phyloP scores from a whole-genome alignment of 176 grass and related monocot species.

The bread wheat (Triticum aestivum) region DNA sequence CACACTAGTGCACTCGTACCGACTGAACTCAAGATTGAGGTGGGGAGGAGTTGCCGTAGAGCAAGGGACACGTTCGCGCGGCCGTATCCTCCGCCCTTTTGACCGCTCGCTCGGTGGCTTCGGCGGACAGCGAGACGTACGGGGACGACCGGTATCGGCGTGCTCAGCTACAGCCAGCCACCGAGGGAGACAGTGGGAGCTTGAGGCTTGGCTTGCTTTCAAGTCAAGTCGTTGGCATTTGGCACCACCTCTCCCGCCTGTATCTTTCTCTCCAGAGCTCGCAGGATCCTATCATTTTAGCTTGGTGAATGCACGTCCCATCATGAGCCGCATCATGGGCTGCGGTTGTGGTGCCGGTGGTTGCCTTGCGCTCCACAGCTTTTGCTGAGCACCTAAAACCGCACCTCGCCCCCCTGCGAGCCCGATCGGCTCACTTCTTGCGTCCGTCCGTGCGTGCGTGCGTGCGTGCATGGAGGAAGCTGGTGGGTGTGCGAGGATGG shows the following conservation, averaged over 20 bases:
- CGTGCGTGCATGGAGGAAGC: not conserved
- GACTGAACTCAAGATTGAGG: not conserved
- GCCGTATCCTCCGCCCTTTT: not conserved
- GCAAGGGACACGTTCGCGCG: conserved; percentile 27
- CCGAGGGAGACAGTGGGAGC: not conserved
- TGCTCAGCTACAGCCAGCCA: conserved; percentile 9
- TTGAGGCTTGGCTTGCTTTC: conserved; percentile 56
- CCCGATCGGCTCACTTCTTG: not conserved
- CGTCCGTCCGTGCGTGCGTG: conserved; percentile 14
- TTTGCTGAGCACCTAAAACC: conserved; percentile 52
- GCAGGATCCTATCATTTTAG: conserved; percentile 16
- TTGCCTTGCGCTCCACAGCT: conserved; percentile 47
- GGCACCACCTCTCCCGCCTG: not conserved
- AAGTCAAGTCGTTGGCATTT: conserved; percentile 56
- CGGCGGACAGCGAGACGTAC: not conserved
- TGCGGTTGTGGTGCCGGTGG: conserved; percentile 67
- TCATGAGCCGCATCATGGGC: conserved; percentile 65
- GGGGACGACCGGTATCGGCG: not conserved
- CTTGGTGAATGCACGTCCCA: conserved; percentile 41
- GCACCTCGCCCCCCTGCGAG: conserved; percentile 27
- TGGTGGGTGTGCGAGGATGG: conserved; percentile 33
- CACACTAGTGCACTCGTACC: conserved; percentile 1
- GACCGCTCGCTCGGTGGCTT: not conserved
- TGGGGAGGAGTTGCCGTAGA: conserved; percentile 37
- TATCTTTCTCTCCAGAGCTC: conserved; percentile 20